phyloP scores from a whole-genome alignment of 2,329 filamentous ascomycete species.

The Phaeosphaeriaceae sp. region DNA sequence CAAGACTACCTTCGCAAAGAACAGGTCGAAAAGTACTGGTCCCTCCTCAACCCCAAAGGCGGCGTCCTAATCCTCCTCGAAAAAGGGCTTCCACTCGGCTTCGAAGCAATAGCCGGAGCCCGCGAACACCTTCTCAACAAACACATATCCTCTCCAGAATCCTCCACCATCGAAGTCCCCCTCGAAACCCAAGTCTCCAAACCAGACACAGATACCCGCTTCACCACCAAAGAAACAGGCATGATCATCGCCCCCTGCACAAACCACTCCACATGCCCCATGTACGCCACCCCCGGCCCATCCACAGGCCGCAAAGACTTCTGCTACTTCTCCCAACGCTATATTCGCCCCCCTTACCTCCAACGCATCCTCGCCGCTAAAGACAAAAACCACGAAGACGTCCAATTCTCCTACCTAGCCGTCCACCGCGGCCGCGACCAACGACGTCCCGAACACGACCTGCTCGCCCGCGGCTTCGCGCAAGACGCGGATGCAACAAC shows the following conservation, averaged over 20 bases:
- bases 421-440: slow-evolving; percentile 77
- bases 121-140: slow-evolving; percentile 78
- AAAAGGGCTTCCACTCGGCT: slow-evolving; percentile 89
- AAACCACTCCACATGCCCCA: slow-evolving; percentile 85
- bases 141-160: slow-evolving; percentile 70
- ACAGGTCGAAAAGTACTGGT: slow-evolving; percentile 88
- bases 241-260: slow-evolving; percentile 77
- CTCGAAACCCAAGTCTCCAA: slow-evolving; percentile 52
- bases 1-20: slow-evolving; percentile 79
- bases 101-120: slow-evolving; percentile 87
- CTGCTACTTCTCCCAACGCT: slow-evolving; percentile 90
- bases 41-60: slow-evolving; percentile 79
- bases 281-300: slow-evolving; percentile 76
- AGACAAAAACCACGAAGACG: slow-evolving; percentile 84
- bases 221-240: slow-evolving; percentile 59
- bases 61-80: slow-evolving; percentile 88
- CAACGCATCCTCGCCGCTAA: slow-evolving; percentile 74
- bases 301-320: slow-evolving; percentile 80
- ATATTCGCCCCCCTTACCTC: slow-evolving; percentile 81
- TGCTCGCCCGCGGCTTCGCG: slow-evolving; percentile 37
- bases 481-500: slow-evolving; percentile 66
- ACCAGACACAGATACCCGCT: slow-evolving; percentile 40
- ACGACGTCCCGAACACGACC: slow-evolving; percentile 48
- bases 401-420: slow-evolving; percentile 88
- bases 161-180: slow-evolving; percentile 49